Evolutionary conservation across 75 land plant genomes (phyloP).

Genomic region (Chamaecyparis obtusa): DNA sequence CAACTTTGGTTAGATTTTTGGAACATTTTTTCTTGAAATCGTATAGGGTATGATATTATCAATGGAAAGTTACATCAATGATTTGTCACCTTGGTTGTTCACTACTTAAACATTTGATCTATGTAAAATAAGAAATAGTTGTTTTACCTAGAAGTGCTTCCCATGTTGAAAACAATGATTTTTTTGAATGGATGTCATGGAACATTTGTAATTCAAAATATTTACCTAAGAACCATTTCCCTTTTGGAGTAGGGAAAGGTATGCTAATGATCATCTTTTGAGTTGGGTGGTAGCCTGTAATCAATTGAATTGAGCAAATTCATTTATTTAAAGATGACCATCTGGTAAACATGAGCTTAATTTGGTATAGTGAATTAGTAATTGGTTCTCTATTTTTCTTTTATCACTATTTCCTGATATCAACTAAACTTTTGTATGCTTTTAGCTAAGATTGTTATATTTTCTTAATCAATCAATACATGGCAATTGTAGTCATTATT

Average conservation of each 20-base stretch:
- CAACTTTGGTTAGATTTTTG: background rate
- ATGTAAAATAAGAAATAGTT: background rate
- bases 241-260: background rate
- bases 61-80: background rate
- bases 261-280: background rate
- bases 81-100: background rate
- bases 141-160: background rate
- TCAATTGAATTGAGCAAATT: background rate
- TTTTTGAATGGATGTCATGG: background rate
- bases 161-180: background rate
- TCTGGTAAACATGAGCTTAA: background rate
- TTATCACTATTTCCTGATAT: background rate
- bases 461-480: background rate
- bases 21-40: background rate
- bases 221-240: background rate
- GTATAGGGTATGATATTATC: background rate
- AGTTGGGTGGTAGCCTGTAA: background rate
- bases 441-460: background rate
- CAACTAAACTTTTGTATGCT: background rate
- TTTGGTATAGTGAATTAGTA: background rate
- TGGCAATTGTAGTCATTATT: background rate
- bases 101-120: background rate
- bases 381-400: background rate
- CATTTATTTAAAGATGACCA: background rate
- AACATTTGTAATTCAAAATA: conserved; percentile 1